Evolutionary conservation across 2,329 filamentous ascomycete genomes (phyloP), one percentile per base, ranked within the genome.

Genomic region (Celoporthe dispersa): DNA sequence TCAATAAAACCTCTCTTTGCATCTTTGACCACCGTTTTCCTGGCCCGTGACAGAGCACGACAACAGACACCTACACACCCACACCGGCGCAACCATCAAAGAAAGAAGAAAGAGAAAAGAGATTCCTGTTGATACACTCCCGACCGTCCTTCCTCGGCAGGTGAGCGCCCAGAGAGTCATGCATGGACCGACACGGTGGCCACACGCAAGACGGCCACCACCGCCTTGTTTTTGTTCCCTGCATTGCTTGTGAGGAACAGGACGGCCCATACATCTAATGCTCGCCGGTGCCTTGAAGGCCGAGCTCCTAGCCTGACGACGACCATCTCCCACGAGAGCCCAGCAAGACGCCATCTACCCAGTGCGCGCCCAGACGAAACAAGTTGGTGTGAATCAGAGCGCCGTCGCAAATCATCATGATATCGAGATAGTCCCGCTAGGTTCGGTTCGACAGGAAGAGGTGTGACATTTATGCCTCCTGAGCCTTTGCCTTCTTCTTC

Each of bases 401-500:
- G 66, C 37, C 39, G 37, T 64, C 37, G 37, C 33, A 8, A 11
- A 28, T 44, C 22, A 44, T 19, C 22, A 25, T 11, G n/a, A 28
- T 14, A 37, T 37, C 60, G 35, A 62, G 60, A 39, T 28, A 5
- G 16, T 9, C 44, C 37, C 22, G 39, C 22, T 25, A n/a, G 37
- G 12, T 28, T 28, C 12, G 60, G 25, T 63, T 11, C 44, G 44
- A 33, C 31, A 55, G n/a, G n/a, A 41, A 60, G n/a, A 41, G 35
- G 64, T 41, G 11, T 48, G 22, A n/a, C 7, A 16, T 62, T 69
- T 78, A 81, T 62, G 77, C 78, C 75, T 81, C 79, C 60, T 77
- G 73, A 31, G 76, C 76, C 68, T 81, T 80, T 73, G 73, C 75
- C 75, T 81, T 81, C 78, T 81, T 81, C 78, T 80, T 81, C 75